Conservation (phyloP, 129 eudicot species). For the Chrysanthemum seticuspe region DNA sequence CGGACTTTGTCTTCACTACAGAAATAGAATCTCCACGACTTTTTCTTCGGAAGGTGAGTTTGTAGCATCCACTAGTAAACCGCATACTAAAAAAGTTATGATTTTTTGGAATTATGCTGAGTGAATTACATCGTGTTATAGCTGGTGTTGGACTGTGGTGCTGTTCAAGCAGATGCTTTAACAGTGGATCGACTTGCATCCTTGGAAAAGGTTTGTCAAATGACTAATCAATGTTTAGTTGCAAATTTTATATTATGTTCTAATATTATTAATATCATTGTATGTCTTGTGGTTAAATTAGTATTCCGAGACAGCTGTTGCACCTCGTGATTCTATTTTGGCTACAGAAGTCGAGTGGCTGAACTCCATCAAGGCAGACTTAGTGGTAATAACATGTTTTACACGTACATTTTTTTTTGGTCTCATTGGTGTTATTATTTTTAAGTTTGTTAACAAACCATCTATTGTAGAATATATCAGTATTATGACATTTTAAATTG, state of each 20-base stretch:
- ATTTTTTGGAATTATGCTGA: slow-evolving; percentile 4
- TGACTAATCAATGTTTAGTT: not conserved
- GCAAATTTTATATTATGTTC: not conserved
- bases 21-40: slow-evolving; percentile 90
- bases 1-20: slow-evolving; percentile 82
- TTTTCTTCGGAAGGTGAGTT: slow-evolving; percentile 83
- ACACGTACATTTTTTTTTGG: not conserved
- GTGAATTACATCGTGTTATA: slow-evolving; percentile 18
- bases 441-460: not conserved
- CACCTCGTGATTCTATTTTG: slow-evolving; percentile 87
- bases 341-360: slow-evolving; percentile 90
- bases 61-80: not conserved
- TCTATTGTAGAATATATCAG: too few species aligned
- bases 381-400: slow-evolving; percentile 62
- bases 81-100: not conserved
- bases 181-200: slow-evolving; percentile 99
- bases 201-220: slow-evolving; percentile 62
- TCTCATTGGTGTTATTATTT: too few species aligned
- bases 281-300: slow-evolving; percentile 30
- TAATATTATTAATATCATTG: not conserved
- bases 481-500: too few species aligned
- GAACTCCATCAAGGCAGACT: slow-evolving; percentile 93
- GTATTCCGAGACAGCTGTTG: slow-evolving; percentile 94
- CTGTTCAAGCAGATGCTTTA: slow-evolving; percentile 99
- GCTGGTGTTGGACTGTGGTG: slow-evolving; percentile 96